phyloP scores from a whole-genome alignment of 23 red algal species.

The Gracilaria gracilis region DNA sequence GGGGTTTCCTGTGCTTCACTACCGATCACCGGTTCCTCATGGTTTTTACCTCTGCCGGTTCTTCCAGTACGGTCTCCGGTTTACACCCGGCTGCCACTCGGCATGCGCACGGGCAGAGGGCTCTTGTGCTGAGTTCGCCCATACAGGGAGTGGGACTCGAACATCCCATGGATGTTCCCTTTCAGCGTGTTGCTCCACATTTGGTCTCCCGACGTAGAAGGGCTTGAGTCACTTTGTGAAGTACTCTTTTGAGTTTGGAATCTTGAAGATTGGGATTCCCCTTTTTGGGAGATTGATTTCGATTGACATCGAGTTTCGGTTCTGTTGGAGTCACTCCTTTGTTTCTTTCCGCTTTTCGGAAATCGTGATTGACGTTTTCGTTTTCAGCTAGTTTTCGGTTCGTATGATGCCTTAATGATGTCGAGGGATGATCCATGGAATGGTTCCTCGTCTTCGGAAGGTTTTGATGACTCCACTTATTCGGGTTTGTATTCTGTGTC shows the following conservation, averaged over 20 bases:
- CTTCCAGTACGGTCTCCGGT: neutral
- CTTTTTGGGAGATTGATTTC: neutral
- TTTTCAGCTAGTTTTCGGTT: neutral
- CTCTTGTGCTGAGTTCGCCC: neutral
- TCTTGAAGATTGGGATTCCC: neutral
- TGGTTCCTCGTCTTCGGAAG: neutral
- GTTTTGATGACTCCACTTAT: neutral
- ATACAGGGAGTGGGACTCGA: neutral
- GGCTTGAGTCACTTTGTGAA: neutral
- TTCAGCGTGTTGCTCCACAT: neutral
- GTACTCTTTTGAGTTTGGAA: neutral
- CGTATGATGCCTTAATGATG: neutral
- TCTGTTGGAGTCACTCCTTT: neutral
- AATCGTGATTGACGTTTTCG: neutral
- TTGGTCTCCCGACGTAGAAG: slow-evolving; percentile 23
- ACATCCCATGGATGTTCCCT: neutral
- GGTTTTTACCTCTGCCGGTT: neutral
- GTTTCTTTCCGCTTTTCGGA: slow-evolving; percentile 1
- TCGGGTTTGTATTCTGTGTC: neutral
- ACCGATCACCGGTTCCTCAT: neutral
- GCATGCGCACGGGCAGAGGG: slow-evolving; percentile 1
- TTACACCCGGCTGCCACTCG: neutral
- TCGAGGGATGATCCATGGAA: neutral
- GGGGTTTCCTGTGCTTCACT: neutral
- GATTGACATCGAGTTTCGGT: neutral